These are phyloP conservation scores for Xylaria venustula DNA, from an alignment of 495 filamentous ascomycete genomes.

Conservation along the genomic window DNA sequence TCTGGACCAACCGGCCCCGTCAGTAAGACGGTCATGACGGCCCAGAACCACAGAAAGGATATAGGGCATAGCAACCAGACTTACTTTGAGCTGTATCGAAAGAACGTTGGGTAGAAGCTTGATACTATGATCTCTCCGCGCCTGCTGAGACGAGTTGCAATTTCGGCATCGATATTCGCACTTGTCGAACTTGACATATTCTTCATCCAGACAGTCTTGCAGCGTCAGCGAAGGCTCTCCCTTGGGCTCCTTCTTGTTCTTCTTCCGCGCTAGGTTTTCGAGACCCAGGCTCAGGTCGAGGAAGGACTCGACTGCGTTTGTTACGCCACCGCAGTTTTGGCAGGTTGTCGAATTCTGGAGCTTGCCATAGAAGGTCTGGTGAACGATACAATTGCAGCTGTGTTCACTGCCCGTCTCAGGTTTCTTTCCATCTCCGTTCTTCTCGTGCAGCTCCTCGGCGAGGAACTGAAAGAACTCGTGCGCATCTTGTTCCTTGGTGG, in stretches of 20 bases:
- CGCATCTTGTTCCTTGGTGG: conserved; percentile 91
- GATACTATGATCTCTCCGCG: conserved; percentile 76
- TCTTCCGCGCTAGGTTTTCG: conserved; percentile 56
- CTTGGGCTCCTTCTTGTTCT: conserved; percentile 42
- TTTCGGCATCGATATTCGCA: conserved; percentile 78
- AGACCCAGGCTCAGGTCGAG: conserved; percentile 83
- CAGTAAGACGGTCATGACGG: too few relatives aligned
- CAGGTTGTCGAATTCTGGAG: conserved; percentile 84
- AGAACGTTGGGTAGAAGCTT: conserved; percentile 78
- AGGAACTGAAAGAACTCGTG: conserved; percentile 95
- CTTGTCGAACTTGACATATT: conserved; percentile 74
- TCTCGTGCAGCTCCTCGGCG: conserved; percentile 77
- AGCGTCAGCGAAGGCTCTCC: conserved; percentile 55
- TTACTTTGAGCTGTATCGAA: conserved; percentile 88
- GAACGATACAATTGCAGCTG: conserved; percentile 80
- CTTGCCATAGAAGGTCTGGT: conserved; percentile 85
- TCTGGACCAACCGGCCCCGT: conserved; percentile 40
- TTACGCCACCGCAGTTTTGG: conserved; percentile 73
- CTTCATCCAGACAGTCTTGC: conserved; percentile 71
- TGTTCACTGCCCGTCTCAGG: conserved; percentile 57
- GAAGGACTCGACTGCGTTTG: conserved; percentile 77
- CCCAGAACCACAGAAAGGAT: too few relatives aligned
- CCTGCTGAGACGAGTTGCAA: conserved; percentile 69
- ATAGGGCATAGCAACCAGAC: neutral
- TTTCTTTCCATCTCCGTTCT: conserved; percentile 58